A percentile compares a stretch with the other conserved stretches of the same genome.
Conservation (phyloP, 2,329 filamentous ascomycete species). For the Trichoderma gracile region DNA sequence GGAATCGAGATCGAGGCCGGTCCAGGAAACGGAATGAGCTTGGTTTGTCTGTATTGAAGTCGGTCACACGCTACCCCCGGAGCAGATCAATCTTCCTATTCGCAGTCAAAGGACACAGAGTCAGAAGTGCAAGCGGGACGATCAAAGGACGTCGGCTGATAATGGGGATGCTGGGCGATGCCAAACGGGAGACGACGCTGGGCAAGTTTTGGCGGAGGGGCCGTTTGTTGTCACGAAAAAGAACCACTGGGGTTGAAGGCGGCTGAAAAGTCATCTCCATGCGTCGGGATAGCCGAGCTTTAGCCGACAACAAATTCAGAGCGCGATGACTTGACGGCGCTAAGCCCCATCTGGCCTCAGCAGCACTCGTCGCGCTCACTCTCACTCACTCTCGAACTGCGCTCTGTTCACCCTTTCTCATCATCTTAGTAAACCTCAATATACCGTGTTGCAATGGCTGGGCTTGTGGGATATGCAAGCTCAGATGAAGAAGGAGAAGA, state of each 20-base stretch:
- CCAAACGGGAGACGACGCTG: neutral
- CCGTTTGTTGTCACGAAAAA: conserved; percentile 15
- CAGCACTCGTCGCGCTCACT: conserved; percentile 9
- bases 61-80: neutral
- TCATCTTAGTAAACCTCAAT: neutral
- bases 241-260: neutral
- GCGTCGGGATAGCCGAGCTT: conserved; percentile 8
- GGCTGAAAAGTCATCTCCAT: conserved; percentile 4
- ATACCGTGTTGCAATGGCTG: conserved; percentile 40
- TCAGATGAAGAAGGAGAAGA: conserved; percentile 52
- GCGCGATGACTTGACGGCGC: neutral
- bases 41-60: neutral
- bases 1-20: conserved; percentile 13
- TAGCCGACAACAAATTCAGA: neutral
- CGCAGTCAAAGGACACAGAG: neutral
- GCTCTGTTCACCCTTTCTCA: neutral
- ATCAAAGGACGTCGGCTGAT: neutral
- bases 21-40: conserved; percentile 4
- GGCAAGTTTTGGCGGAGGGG: conserved; percentile 11
- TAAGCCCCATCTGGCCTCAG: conserved; percentile 18
- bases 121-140: neutral
- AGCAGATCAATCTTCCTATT: neutral
- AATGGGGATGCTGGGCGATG: neutral
- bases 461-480: conserved; percentile 53
- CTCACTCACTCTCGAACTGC: neutral